Conservation (phyloP, 1,284 basidiomycete species). For the Leccinum fallax region DNA sequence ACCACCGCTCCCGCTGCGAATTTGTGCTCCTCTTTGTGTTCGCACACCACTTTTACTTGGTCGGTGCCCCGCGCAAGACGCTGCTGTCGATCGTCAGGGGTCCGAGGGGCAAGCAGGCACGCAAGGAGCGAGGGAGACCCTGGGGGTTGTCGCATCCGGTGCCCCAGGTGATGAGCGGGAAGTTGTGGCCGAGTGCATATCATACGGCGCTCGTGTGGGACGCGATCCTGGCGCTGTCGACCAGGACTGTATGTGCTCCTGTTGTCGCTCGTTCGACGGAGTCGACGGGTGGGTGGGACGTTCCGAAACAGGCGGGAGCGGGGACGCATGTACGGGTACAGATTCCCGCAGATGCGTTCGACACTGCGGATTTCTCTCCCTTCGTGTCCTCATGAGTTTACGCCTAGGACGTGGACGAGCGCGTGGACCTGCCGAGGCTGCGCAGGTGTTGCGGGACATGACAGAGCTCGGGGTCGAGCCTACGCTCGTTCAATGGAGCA, state of each 20-base stretch:
- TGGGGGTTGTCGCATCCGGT: too few relatives aligned
- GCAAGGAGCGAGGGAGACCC: slow-evolving; percentile 1
- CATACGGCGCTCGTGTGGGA: too few relatives aligned
- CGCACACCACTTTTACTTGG: too few relatives aligned
- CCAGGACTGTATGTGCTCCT: too few relatives aligned
- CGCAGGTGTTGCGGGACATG: slow-evolving; percentile 42
- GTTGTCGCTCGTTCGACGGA: too few relatives aligned
- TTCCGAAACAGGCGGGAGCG: neutral
- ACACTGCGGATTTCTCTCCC: slow-evolving; percentile 34
- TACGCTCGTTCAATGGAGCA: slow-evolving; percentile 29
- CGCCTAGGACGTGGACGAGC: neutral
- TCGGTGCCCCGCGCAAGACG: slow-evolving; percentile 31
- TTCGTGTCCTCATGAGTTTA: slow-evolving; percentile 26
- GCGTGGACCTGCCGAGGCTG: slow-evolving; percentile 18
- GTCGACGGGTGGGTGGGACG: too few relatives aligned
- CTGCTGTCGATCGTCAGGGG: slow-evolving; percentile 13
- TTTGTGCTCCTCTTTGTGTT: slow-evolving; percentile 20
- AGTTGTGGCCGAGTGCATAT: too few relatives aligned
- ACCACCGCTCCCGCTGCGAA: slow-evolving; percentile 24
- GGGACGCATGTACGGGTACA: slow-evolving; percentile 2
- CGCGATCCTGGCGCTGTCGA: too few relatives aligned
- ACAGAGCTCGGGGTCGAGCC: slow-evolving; percentile 32
- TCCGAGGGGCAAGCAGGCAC: slow-evolving; percentile 8
- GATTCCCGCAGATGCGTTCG: slow-evolving; percentile 21
- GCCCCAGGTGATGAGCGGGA: too few relatives aligned